These are phyloP conservation scores for Lactuca sativa DNA, from an alignment of 129 eudicot genomes.

Conservation along the genomic window DNA sequence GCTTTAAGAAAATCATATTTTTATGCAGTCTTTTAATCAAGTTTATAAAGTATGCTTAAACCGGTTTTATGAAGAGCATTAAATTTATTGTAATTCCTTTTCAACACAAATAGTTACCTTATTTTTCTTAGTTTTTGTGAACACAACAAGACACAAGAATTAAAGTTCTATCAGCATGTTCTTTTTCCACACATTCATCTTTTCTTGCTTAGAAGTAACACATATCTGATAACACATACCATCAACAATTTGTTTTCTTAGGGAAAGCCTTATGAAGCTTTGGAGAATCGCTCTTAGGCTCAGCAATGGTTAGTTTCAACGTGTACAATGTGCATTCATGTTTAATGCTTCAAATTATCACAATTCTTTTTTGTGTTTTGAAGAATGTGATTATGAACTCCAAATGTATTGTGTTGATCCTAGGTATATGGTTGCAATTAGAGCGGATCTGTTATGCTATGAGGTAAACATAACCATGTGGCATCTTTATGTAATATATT, in stretches of 20 bases:
- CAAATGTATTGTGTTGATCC: constrained; percentile 9
- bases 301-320: constrained; percentile 72
- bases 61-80: too few species aligned
- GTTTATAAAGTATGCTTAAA: too few species aligned
- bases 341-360: constrained; percentile 3
- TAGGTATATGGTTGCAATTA: constrained; percentile 92
- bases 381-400: not conserved
- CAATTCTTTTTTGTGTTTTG: not conserved
- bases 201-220: constrained; percentile 13
- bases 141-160: not conserved
- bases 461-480: constrained; percentile 54
- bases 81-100: not conserved
- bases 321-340: constrained; percentile 10
- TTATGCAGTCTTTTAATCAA: too few species aligned
- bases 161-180: not conserved
- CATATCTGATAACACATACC: constrained; percentile 54
- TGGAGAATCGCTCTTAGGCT: constrained; percentile 91
- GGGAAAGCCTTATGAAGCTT: constrained; percentile 97
- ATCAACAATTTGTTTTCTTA: constrained; percentile 89
- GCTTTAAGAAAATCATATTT: too few species aligned
- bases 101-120: constrained; percentile 2
- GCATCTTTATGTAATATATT: not conserved
- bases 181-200: not conserved
- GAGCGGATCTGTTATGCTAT: constrained; percentile 87
- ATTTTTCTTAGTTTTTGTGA: not conserved